Percentiles rank a stretch among this genome's conserved stretches.
These are phyloP conservation scores for Nigrospora oryzae DNA, from an alignment of 2,329 filamentous ascomycete genomes.

Conservation along the genomic window DNA sequence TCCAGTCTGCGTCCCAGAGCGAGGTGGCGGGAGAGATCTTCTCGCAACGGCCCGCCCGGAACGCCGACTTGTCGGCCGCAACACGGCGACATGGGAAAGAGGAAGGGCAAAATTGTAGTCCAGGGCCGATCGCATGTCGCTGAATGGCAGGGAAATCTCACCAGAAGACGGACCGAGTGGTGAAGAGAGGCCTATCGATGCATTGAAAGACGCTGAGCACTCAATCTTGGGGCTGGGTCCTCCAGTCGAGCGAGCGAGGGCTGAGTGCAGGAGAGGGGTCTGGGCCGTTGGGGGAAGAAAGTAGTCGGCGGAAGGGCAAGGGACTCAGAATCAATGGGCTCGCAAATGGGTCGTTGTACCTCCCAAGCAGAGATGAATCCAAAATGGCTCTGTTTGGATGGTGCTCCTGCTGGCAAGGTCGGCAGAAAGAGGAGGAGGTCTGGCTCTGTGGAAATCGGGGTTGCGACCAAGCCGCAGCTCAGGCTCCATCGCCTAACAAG, in stretches of 20 bases:
- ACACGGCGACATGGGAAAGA: not conserved
- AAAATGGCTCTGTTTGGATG: conserved; percentile 2
- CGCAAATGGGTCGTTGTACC: not conserved
- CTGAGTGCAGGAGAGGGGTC: not conserved
- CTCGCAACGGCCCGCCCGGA: not conserved
- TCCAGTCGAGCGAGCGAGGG: conserved; percentile 15
- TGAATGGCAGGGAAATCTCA: conserved; percentile 24
- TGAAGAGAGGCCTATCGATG: conserved; percentile 22
- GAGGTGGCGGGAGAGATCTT: conserved; percentile 1
- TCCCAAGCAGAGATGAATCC: not conserved
- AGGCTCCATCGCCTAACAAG: no score
- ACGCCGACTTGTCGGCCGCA: not conserved
- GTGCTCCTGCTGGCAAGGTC: not conserved
- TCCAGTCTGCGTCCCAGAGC: not conserved
- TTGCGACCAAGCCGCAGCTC: no score
- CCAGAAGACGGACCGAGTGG: conserved; percentile 21
- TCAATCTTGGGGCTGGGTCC: conserved; percentile 14
- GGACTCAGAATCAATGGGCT: not conserved
- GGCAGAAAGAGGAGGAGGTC: no score
- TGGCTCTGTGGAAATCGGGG: no score
- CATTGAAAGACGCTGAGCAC: conserved; percentile 11
- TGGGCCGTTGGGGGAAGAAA: not conserved
- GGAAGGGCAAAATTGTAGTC: conserved; percentile 6
- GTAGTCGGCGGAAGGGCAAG: not conserved
- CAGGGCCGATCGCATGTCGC: conserved; percentile 26